phyloP scores from a whole-genome alignment of 1,284 basidiomycete genomes.

The Puccinia coronata region DNA sequence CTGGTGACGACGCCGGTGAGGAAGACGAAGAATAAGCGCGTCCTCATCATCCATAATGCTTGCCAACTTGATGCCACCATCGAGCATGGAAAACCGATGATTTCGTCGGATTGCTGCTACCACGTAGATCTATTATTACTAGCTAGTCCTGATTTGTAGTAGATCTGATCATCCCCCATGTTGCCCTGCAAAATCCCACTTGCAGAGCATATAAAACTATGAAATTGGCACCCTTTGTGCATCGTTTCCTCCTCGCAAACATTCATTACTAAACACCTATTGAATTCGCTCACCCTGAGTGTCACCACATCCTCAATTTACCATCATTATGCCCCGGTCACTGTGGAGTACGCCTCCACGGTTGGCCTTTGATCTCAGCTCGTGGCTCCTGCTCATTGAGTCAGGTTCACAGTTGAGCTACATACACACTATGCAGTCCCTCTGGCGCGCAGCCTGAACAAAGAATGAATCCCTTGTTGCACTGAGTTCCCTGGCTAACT shows the following conservation, averaged over 20 bases:
- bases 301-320: too few species aligned
- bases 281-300: too few species aligned
- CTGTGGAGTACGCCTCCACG: neutral
- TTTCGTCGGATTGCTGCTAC: neutral
- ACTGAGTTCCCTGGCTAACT: too few species aligned
- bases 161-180: neutral
- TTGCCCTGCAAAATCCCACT: neutral
- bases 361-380: neutral
- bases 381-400: neutral
- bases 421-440: too few species aligned
- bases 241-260: neutral
- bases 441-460: too few species aligned
- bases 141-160: slow-evolving; percentile 17
- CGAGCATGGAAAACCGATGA: slow-evolving; percentile 14
- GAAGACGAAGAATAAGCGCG: slow-evolving; percentile 73
- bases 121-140: slow-evolving; percentile 15
- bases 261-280: neutral
- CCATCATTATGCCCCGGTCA: too few species aligned
- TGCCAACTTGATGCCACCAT: neutral
- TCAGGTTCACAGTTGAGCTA: neutral
- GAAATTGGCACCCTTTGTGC: slow-evolving; percentile 10
- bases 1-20: slow-evolving; percentile 84
- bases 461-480: neutral
- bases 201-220: slow-evolving; percentile 5
- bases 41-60: neutral